A percentile compares a stretch with the other conserved stretches of the same genome.
Conservation (phyloP, 352 stramenopile genomes). For the Peronospora belbahrii region DNA sequence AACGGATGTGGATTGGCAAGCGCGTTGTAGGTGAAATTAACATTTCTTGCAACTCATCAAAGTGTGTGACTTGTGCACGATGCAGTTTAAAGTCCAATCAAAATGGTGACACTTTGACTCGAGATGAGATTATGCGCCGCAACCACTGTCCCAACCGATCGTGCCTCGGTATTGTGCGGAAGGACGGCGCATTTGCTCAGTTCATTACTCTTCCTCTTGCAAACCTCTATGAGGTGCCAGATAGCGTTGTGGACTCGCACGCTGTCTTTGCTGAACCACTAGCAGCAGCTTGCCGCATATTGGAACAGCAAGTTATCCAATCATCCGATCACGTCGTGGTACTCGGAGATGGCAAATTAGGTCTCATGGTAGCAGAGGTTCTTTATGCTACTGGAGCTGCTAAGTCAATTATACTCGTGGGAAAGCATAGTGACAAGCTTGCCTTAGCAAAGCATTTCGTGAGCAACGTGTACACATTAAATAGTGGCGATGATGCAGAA, state of each 20-base stretch:
- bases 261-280: slow-evolving; percentile 84
- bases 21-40: slow-evolving; percentile 91
- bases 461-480: slow-evolving; percentile 22
- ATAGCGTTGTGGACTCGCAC: slow-evolving; percentile 51
- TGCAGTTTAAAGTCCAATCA: slow-evolving; percentile 10
- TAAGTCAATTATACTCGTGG: slow-evolving; percentile 43
- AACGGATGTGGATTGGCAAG: slow-evolving; percentile 46
- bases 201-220: slow-evolving; percentile 69
- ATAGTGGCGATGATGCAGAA: slow-evolving; percentile 14
- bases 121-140: slow-evolving; percentile 34
- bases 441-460: slow-evolving; percentile 43
- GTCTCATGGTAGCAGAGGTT: slow-evolving; percentile 80
- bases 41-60: slow-evolving; percentile 58
- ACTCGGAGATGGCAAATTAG: slow-evolving; percentile 85
- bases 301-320: slow-evolving; percentile 72
- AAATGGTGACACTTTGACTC: slow-evolving; percentile 17
- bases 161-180: slow-evolving; percentile 76
- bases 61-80: slow-evolving; percentile 33
- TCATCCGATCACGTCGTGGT: slow-evolving; percentile 59
- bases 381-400: slow-evolving; percentile 31
- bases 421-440: slow-evolving; percentile 53
- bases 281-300: slow-evolving; percentile 76
- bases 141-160: slow-evolving; percentile 85
- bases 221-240: slow-evolving; percentile 81
- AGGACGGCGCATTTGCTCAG: slow-evolving; percentile 78